A percentile compares a stretch with the other conserved stretches of the same genome.
Evolutionary conservation across 208 protist genomes (phyloP).

Genomic region (Porcisia hertigi): DNA sequence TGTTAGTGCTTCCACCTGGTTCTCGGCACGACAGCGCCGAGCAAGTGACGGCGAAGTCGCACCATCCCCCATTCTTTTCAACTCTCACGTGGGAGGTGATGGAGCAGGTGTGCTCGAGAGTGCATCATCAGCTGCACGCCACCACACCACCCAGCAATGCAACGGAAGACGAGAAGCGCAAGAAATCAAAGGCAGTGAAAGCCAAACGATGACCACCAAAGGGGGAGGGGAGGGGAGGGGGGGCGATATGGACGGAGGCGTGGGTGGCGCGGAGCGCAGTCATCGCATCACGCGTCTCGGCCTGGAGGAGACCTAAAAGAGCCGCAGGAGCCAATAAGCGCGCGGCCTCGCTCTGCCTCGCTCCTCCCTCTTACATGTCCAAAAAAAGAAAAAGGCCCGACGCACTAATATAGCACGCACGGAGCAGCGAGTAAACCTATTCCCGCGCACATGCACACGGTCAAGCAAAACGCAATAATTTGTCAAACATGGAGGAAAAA

Average conservation of each 20-base stretch:
- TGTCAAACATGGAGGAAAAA: no score
- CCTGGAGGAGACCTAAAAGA: not conserved
- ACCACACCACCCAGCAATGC: not conserved
- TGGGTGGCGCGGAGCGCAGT: not conserved
- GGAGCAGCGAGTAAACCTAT: not conserved
- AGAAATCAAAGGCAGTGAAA: conserved; percentile 7
- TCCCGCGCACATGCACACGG: not conserved
- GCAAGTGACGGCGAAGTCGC: not conserved
- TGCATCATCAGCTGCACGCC: conserved; percentile 16
- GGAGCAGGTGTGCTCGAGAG: conserved; percentile 23
- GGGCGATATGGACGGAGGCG: not conserved
- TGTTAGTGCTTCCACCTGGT: not conserved
- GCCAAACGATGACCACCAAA: not conserved
- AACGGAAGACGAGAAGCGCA: not conserved
- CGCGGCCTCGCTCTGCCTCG: not conserved
- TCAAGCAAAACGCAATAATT: not conserved
- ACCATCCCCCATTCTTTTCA: not conserved
- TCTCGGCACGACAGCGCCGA: not conserved
- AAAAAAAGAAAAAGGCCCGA: not conserved
- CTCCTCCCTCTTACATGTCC: not conserved
- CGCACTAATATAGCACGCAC: not conserved
- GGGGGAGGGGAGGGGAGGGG: no score
- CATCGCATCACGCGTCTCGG: not conserved
- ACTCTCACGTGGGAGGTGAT: conserved; percentile 27
- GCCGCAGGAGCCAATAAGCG: not conserved